Base-by-base conservation (phyloP, 768 basidiomycete species). In the Naematelia aurantialba region DNA sequence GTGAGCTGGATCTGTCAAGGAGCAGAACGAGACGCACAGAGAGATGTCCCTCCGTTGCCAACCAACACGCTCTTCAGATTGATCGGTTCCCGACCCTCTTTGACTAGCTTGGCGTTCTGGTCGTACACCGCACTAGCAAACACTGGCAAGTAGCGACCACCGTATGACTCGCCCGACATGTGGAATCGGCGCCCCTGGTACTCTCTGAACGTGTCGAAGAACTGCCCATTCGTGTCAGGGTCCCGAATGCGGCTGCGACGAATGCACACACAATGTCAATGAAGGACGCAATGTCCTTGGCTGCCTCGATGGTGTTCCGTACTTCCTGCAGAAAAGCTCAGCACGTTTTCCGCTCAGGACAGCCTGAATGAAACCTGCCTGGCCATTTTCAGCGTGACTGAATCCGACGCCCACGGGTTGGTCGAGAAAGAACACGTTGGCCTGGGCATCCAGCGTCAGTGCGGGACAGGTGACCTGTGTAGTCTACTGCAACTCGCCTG, bases 121-220 rank as follows among this genome's bases (percentile, higher is more conserved):
- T 89, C 88, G 58, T 85, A 83, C 17, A 89, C 83, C 31, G 84
- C 84, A n/a, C 86, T 81, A 0, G 87, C 88, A 59, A 89, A 89
- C 0, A 70, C 49, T 19, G 70, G 70, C 12, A 72, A 53, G 52
- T 72, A 72, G 4, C 62, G 52, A 19, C 62, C 51, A 11, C 57
- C 59, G 52, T 58, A 58, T 19, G 76, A 85, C 77, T 79, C 87
- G 12, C 88, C 88, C 0, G 87, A 80, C 27, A 89, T 78, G 62
- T 88, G 85, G 25, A 89, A 79, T 0, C 82, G 77, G 17, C 87
- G 78, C 2, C 85, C 86, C 42, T 82, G 69, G 75, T 87, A 87
- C 60, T 86, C 81, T 4, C 79, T 76, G 76, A 88, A 90, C 0
- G 84, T 84, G 64, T 87, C 84, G 63, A 88, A 87, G 74, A 88